Base-by-base conservation (phyloP, 257 asterid species). In the Nicotiana obtusifolia region DNA sequence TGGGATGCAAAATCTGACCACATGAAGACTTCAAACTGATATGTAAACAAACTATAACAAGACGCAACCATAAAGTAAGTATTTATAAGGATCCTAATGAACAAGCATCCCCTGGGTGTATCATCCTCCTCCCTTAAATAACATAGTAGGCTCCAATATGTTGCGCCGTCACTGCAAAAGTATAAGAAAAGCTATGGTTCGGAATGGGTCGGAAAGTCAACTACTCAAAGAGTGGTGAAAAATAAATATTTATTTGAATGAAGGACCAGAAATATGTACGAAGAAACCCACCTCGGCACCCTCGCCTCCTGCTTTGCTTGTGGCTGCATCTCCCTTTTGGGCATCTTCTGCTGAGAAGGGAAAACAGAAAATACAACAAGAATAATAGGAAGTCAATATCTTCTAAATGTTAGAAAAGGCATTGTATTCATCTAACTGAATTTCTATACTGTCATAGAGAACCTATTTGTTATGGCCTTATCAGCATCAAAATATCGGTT, bases 341-440 rank as follows among this genome's bases (percentile, higher is more conserved):
- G 75, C 75, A 66, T 66, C 75, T 16, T 66, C 75, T 66, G 75
- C 17, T 64, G 41, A 64, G 49, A 66, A 66, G 49, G 73, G 24
- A 7, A 66, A 16, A 66, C 8, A 17, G 52, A 15, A 31, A 31
- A 8, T 37, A 37, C 10, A 7, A 41, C 49, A 41, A 41, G 33
- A 20, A 30, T 6, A 65, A 57, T n/a, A 17, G 11, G 19, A 57
- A 57, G 64, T 7, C 57, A 52, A 52, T 52, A 19, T 9, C 49
- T 1, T 65, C 33, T 6, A 41, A 65, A 31, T 65, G 49, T 65
- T 7, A 31, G 49, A 41, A 3, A 65, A 30, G 73, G 47, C 13
- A 15, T 15, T 19, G n/a, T 30, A 5, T 65, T 30, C 47, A 30
- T 30, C 35, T 16, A 65, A 65, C 17, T 14, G 14, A 30, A 16